phyloP scores from a whole-genome alignment of 2,329 filamentous ascomycete species.

The Aureobasidium sp. region DNA sequence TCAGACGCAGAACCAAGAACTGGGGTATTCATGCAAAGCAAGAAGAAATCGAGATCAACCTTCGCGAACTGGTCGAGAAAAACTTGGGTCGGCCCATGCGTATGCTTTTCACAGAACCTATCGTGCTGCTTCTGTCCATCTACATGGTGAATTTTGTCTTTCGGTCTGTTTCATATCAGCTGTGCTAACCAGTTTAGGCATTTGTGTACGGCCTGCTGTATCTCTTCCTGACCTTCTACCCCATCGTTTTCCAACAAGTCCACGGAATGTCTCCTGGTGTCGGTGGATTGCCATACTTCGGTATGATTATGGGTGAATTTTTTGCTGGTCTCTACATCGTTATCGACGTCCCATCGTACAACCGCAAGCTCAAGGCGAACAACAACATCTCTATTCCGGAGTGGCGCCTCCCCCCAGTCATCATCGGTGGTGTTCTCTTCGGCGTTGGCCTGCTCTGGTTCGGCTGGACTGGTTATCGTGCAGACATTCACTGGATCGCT shows the following conservation, averaged over 20 bases:
- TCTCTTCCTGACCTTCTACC: conserved; percentile 78
- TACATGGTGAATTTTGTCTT: conserved; percentile 29
- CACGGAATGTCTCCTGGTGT: conserved; percentile 63
- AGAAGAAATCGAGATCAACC: conserved; percentile 32
- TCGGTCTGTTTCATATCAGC: conserved; percentile 14
- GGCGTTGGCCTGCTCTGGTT: conserved; percentile 23
- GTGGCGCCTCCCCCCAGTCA: conserved; percentile 49
- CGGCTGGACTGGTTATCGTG: conserved; percentile 25
- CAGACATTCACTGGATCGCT: conserved; percentile 31
- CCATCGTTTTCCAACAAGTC: conserved; percentile 65
- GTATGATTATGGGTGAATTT: conserved; percentile 44
- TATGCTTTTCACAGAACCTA: conserved; percentile 43
- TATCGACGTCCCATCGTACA: conserved; percentile 23
- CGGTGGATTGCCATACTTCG: conserved; percentile 73
- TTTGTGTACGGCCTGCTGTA: conserved; percentile 56
- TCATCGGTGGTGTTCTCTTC: conserved; percentile 40
- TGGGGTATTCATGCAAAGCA: conserved; percentile 53
- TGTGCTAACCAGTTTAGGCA: not conserved
- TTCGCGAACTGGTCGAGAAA: conserved; percentile 29
- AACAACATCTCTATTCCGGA: conserved; percentile 47
- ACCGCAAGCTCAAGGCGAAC: conserved; percentile 33
- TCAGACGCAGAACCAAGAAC: conserved; percentile 48
- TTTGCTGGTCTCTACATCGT: conserved; percentile 23
- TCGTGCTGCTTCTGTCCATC: conserved; percentile 39
- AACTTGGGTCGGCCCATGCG: conserved; percentile 35